Conservation (phyloP, 306 rosid genomes). For the Arachis stenosperma region DNA sequence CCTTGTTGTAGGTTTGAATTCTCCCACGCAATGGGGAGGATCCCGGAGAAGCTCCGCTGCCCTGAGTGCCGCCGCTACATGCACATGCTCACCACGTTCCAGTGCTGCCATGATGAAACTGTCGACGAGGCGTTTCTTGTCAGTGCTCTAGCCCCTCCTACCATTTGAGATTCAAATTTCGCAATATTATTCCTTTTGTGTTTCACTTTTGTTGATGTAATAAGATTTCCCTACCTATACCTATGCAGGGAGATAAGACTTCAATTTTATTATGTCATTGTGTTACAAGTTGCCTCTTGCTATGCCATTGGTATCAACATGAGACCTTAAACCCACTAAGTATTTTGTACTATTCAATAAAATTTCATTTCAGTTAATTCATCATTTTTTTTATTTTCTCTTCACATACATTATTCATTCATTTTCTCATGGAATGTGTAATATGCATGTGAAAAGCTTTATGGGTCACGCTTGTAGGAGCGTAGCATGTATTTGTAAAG, state of each 20-base stretch:
- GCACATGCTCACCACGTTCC: conserved; percentile 60
- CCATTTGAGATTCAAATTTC: conserved; percentile 13
- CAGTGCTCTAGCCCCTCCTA: conserved; percentile 30
- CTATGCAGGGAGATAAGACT: background rate
- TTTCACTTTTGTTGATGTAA: conserved; percentile 5
- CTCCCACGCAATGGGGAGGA: conserved; percentile 45
- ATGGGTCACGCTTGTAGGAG: too few species aligned
- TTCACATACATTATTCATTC: background rate
- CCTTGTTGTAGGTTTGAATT: conserved; percentile 56
- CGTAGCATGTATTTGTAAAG: too few species aligned
- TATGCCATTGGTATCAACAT: conserved; percentile 8
- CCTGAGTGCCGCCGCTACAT: conserved; percentile 54
- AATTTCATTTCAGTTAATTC: background rate
- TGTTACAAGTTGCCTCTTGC: background rate
- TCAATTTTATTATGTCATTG: background rate
- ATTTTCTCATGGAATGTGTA: too few species aligned
- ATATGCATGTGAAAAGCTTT: too few species aligned
- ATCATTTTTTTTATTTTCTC: background rate
- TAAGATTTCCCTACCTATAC: background rate
- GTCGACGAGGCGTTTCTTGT: conserved; percentile 38
- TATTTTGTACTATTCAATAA: conserved; percentile 4
- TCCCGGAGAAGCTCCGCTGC: conserved; percentile 52
- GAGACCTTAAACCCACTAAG: background rate
- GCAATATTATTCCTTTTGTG: background rate
- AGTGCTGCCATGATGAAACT: conserved; percentile 58